These are phyloP conservation scores for Pseudocercospora ulei DNA, from an alignment of 2,329 filamentous ascomycete genomes.

Conservation along the genomic window DNA sequence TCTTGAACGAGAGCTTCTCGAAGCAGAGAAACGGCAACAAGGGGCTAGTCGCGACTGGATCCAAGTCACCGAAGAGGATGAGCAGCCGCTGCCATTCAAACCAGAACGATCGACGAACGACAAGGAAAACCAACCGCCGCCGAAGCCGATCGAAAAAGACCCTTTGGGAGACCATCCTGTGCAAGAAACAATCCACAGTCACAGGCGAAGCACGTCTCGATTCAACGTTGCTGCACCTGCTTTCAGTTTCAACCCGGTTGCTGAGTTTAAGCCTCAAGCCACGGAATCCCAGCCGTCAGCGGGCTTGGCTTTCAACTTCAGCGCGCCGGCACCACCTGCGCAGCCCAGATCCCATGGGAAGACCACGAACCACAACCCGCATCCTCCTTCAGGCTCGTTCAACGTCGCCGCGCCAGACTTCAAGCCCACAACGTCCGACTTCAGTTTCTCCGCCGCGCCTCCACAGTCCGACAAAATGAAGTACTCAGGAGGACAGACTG, in stretches of 20 bases:
- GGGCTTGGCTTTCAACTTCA: constrained; percentile 17
- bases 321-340: constrained; percentile 21
- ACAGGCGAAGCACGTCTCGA: constrained; percentile 39
- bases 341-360: constrained; percentile 10
- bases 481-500: constrained; percentile 34
- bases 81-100: constrained; percentile 12
- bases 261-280: constrained; percentile 40
- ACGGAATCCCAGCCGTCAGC: constrained; percentile 16
- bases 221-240: constrained; percentile 84
- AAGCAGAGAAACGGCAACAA: constrained; percentile 63
- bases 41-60: constrained; percentile 19
- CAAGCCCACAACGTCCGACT: constrained; percentile 33
- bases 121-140: constrained; percentile 14
- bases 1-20: constrained; percentile 73
- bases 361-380: constrained; percentile 21
- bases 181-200: constrained; percentile 62
- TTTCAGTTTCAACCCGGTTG: constrained; percentile 63
- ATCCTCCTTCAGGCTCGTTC: constrained; percentile 41
- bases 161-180: constrained; percentile 35
- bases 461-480: constrained; percentile 1
- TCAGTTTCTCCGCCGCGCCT: constrained; percentile 34
- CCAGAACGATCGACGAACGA: not conserved
- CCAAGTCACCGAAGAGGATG: constrained; percentile 23
- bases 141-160: constrained; percentile 21
- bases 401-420: constrained; percentile 48